Evolutionary conservation across 139 green algal genomes (phyloP).

Genomic region (Zygnema cylindricum): DNA sequence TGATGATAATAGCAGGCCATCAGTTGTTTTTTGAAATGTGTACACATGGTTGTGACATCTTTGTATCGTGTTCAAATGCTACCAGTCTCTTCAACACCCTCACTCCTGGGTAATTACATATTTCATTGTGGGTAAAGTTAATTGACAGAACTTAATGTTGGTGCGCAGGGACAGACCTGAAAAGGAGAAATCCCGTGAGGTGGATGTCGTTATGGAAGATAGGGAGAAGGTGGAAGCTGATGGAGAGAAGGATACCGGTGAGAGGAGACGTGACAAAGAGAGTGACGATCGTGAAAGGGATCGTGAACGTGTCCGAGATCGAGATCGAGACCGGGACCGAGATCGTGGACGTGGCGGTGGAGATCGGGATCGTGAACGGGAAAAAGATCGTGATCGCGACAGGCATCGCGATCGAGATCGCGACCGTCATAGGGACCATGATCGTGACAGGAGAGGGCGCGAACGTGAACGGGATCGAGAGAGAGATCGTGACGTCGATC

Average conservation of each 20-base stretch:
- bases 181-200: not conserved
- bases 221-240: conserved; percentile 1
- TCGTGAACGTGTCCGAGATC: conserved; percentile 28
- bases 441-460: conserved; percentile 51
- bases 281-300: conserved; percentile 41
- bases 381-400: conserved; percentile 38
- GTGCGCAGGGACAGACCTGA: too few species aligned
- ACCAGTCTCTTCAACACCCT: too few species aligned
- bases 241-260: conserved; percentile 12
- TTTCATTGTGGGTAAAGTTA: too few species aligned
- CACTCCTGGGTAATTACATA: too few species aligned
- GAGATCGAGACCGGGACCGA: conserved; percentile 35
- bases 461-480: conserved; percentile 30
- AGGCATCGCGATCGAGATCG: conserved; percentile 32
- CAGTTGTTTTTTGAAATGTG: too few species aligned
- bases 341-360: conserved; percentile 29
- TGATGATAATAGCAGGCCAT: too few species aligned
- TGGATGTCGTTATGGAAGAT: conserved; percentile 31
- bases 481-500: not conserved
- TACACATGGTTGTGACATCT: too few species aligned
- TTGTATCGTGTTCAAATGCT: too few species aligned
- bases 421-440: conserved; percentile 25
- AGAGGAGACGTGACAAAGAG: conserved; percentile 30
- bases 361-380: conserved; percentile 26
- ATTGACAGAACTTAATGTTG: too few species aligned